A percentile compares a stretch with the other conserved stretches of the same genome.
phyloP scores from a whole-genome alignment of 1,284 basidiomycete genomes.

The Papiliotrema laurentii region DNA sequence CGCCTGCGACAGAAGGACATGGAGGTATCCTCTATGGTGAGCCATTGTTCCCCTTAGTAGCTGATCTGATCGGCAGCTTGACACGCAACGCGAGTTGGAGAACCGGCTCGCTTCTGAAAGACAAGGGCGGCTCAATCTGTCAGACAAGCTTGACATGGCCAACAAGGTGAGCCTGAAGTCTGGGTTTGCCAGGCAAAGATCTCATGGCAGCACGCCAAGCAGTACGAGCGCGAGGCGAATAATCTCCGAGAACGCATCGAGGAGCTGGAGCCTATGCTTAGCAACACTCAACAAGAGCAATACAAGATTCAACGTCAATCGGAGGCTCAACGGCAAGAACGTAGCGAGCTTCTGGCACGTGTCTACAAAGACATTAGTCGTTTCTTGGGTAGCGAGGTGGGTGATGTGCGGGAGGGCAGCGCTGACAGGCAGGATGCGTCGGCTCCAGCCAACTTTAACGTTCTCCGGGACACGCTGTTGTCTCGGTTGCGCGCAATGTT shows the following conservation, averaged over 20 bases:
- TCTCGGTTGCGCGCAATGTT: slow-evolving; percentile 75
- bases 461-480: slow-evolving; percentile 87
- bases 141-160: slow-evolving; percentile 76
- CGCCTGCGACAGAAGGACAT: slow-evolving; percentile 64
- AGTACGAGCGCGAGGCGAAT: slow-evolving; percentile 62
- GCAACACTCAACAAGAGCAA: slow-evolving; percentile 74
- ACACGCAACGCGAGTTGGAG: slow-evolving; percentile 72
- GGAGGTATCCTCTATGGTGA: slow-evolving; percentile 61
- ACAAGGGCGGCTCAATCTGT: slow-evolving; percentile 72
- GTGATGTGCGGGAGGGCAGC: slow-evolving; percentile 35
- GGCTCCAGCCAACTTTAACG: slow-evolving; percentile 68
- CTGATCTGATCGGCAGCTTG: slow-evolving; percentile 50
- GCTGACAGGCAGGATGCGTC: slow-evolving; percentile 35
- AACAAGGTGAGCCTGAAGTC: slow-evolving; percentile 49
- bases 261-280: slow-evolving; percentile 74
- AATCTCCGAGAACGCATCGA: slow-evolving; percentile 58
- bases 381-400: slow-evolving; percentile 80
- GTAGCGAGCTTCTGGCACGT: slow-evolving; percentile 82
- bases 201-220: slow-evolving; percentile 51
- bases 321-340: slow-evolving; percentile 83
- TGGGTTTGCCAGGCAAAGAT: slow-evolving; percentile 4
- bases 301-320: slow-evolving; percentile 71
- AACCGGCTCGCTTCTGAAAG: slow-evolving; percentile 72
- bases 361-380: slow-evolving; percentile 95
- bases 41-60: slow-evolving; percentile 7